Base-by-base conservation (phyloP, 306 rosid genomes). In the Trifolium subterraneum region DNA sequence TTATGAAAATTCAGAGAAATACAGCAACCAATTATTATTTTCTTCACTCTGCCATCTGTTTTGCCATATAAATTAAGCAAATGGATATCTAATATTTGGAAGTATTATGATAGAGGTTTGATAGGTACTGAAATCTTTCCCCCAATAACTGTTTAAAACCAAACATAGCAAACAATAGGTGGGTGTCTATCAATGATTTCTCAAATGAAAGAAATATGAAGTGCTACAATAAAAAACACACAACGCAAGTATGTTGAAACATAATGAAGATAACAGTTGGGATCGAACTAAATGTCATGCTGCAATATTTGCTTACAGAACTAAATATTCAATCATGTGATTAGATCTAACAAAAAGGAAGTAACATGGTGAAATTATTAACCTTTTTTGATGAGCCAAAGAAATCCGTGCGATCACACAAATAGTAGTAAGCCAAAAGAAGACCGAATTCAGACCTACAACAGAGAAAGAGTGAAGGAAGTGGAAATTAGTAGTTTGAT, bases 361-460 rank as follows among this genome's bases (percentile, higher is more conserved):
- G 27, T 42, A 74, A 56, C 54, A 64, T 11, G 19, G 70, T 47
- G 42, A 65, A 79, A 54, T 16, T 16, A 59, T 31, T 54, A 84
- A 77, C 99, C 98, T 94, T 94, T 31, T 79, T 86, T 7, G 96
- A 84, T 3, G 96, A 78, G 72, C 74, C 86, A 79, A 92, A 90
- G 88, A 92, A 85, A 87, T 88, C 88, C 0, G 99, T 94, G 4
- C 99, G 96, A 77, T 94, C 99, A 25, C 99, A 94, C 52, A 85
- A 64, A 84, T 87, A 94, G 80, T 77, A 88, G 75, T 94, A 94
- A 18, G 84, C 85, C 81, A 94, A 71, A 79, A 94, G 80, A 72
- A 88, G 72, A 70, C 99, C 91, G 64, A 92, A 79, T 86, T 94
- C 99, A 51, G 92, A 90, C 66, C 99, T 94, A 87, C 22, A 73